Conservation (phyloP, 768 basidiomycete species). For the Leccinellum albellum region DNA sequence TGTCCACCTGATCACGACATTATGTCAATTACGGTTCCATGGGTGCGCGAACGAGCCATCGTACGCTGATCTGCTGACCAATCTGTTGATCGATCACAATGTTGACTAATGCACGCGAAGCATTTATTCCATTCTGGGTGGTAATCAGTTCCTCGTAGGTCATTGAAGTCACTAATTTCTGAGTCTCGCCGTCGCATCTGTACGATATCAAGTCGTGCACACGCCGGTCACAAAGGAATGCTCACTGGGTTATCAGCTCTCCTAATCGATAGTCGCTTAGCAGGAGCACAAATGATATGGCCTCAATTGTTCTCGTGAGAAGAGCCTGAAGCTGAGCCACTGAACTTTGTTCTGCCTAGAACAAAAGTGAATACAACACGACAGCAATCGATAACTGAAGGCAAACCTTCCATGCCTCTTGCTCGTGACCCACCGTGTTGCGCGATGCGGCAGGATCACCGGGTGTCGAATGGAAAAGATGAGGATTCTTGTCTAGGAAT, state of each 20-base stretch:
- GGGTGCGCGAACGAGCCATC: slow-evolving; percentile 21
- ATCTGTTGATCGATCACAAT: slow-evolving; percentile 98
- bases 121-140: slow-evolving; percentile 77
- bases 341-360: slow-evolving; percentile 76
- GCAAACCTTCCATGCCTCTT: slow-evolving; percentile 85
- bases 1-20: slow-evolving; percentile 68
- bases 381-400: neutral
- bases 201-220: slow-evolving; percentile 6
- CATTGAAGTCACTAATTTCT: slow-evolving; percentile 62
- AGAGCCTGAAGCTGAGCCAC: slow-evolving; percentile 74
- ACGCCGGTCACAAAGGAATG: slow-evolving; percentile 8
- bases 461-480: slow-evolving; percentile 80
- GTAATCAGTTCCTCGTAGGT: slow-evolving; percentile 89
- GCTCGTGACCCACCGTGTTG: slow-evolving; percentile 55
- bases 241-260: slow-evolving; percentile 79
- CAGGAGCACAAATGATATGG: slow-evolving; percentile 88
- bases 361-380: slow-evolving; percentile 10
- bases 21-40: slow-evolving; percentile 2
- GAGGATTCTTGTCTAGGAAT: slow-evolving; percentile 76
- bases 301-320: slow-evolving; percentile 85
- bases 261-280: slow-evolving; percentile 88
- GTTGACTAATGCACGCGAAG: slow-evolving; percentile 87
- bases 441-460: slow-evolving; percentile 62
- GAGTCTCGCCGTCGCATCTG: slow-evolving; percentile 72
- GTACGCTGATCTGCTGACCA: slow-evolving; percentile 89